Conservation (phyloP, 192 early-diverging fungal genomes). For the Mortierella antarctica region DNA sequence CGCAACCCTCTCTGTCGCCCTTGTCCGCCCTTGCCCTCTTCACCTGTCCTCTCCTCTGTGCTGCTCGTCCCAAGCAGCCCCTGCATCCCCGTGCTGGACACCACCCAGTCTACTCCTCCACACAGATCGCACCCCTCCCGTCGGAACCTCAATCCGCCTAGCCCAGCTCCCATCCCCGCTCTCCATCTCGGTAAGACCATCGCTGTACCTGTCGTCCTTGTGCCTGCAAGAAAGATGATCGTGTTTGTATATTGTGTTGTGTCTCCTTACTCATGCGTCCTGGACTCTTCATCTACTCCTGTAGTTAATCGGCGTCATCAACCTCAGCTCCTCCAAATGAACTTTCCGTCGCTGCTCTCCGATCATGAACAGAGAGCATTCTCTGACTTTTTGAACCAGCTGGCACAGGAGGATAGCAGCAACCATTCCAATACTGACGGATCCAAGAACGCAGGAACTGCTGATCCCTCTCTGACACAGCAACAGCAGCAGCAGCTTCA, state of each 20-base stretch:
- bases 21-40: no score
- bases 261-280: no score
- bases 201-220: no score
- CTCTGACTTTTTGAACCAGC: slow-evolving; percentile 50
- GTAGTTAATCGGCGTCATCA: no score
- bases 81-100: no score
- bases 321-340: slow-evolving; percentile 10
- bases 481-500: slow-evolving; percentile 52
- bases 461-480: slow-evolving; percentile 38
- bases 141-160: neutral
- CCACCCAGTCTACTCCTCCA: neutral
- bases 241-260: no score
- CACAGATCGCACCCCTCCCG: neutral
- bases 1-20: no score
- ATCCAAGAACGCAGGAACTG: slow-evolving; percentile 8
- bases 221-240: no score
- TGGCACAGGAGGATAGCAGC: slow-evolving; percentile 41
- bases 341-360: slow-evolving; percentile 49
- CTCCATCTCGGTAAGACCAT: neutral
- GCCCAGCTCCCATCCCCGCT: neutral
- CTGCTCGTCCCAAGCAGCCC: no score
- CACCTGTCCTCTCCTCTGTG: no score
- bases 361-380: slow-evolving; percentile 54
- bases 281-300: no score
- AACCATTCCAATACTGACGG: slow-evolving; percentile 14